These are phyloP conservation scores for Gossypium gossypioides DNA, from an alignment of 441 rosid genomes.

Conservation along the genomic window DNA sequence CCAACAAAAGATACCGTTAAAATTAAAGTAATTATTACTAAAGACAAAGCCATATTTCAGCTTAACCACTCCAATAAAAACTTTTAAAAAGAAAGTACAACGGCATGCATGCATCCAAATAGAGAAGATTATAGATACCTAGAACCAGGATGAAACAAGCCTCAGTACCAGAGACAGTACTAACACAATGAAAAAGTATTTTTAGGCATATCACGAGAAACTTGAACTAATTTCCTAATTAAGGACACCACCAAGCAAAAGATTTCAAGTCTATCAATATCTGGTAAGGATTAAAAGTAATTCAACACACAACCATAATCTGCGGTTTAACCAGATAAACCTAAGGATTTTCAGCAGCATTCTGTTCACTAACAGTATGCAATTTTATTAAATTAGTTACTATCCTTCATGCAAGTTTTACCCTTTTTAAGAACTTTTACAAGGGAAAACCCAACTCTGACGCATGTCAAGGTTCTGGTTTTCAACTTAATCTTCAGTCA, in stretches of 20 bases:
- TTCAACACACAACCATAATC: not conserved
- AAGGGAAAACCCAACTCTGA: constrained; percentile 1
- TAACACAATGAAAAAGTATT: not conserved
- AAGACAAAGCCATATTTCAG: not conserved
- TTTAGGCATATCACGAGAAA: not conserved
- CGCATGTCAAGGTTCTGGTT: not conserved
- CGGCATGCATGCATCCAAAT: not conserved
- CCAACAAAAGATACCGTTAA: not conserved
- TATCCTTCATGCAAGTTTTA: not conserved
- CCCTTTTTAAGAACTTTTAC: not conserved
- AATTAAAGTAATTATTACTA: not conserved
- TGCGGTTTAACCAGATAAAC: not conserved
- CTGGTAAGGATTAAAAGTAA: not conserved
- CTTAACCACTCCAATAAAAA: not conserved
- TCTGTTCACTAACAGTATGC: not conserved
- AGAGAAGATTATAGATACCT: not conserved
- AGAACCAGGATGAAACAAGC: not conserved
- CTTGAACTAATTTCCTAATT: not conserved
- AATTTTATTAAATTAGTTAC: not conserved
- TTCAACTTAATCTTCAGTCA: constrained; percentile 10
- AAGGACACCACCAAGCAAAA: not conserved
- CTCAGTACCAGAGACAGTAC: not conserved
- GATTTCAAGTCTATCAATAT: not conserved
- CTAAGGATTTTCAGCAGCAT: not conserved
- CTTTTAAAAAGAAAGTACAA: not conserved